Evolutionary conservation across 2,329 filamentous ascomycete genomes (phyloP).

Genomic region (Graphilbum ipis-grandicollis): DNA sequence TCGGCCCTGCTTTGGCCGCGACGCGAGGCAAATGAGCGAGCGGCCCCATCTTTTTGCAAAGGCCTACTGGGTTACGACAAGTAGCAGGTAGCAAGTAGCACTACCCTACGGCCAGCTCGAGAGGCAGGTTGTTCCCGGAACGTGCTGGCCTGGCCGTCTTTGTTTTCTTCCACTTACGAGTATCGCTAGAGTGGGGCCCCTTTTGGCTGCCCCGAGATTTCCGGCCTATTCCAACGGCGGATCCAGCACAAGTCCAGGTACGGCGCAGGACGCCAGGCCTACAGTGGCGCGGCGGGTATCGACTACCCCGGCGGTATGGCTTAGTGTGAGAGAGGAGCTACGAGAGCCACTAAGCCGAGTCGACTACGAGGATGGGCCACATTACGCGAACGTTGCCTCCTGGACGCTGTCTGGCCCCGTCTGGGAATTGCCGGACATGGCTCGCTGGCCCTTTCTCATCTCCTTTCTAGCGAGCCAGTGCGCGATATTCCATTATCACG

Average conservation of each 20-base stretch:
- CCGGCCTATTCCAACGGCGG: background rate
- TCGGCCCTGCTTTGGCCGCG: background rate
- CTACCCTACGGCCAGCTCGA: too few species aligned
- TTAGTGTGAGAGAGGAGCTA: background rate
- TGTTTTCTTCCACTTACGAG: background rate
- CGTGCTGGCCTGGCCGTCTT: background rate
- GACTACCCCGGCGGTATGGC: background rate
- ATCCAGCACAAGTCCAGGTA: background rate
- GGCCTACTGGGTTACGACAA: too few species aligned
- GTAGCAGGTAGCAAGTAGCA: too few species aligned
- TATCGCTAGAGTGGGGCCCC: background rate
- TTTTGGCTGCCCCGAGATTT: background rate
- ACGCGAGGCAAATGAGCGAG: background rate
- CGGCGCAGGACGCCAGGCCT: background rate
- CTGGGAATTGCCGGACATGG: too few species aligned
- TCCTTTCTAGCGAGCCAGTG: background rate
- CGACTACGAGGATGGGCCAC: too few species aligned
- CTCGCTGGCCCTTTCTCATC: too few species aligned
- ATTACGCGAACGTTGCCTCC: too few species aligned
- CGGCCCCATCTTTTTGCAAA: background rate
- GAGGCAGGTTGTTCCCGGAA: too few species aligned
- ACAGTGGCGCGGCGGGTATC: background rate
- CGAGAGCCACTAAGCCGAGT: too few species aligned
- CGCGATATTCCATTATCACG: background rate
- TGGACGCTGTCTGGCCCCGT: too few species aligned